Evolutionary conservation across 2,329 filamentous ascomycete genomes (phyloP).

Genomic region (Immersiporthe knoxdaviesiana): DNA sequence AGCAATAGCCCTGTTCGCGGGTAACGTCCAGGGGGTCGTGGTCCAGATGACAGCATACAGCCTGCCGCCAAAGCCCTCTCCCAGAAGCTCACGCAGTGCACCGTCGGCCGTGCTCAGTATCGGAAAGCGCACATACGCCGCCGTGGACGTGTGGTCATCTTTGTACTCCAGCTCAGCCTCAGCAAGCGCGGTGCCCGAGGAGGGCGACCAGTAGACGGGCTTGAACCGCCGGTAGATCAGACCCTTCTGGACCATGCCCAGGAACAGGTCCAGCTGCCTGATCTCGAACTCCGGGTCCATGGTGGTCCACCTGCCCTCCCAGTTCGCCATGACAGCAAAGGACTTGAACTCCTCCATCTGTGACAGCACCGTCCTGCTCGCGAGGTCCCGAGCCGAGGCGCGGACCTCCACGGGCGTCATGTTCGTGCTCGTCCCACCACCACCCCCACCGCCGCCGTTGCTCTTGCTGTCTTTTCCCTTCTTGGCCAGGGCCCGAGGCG

Average conservation of each 20-base stretch:
- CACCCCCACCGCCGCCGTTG: constrained; percentile 11
- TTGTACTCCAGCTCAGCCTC: constrained; percentile 86
- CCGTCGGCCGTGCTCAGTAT: constrained; percentile 55
- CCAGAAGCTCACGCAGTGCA: constrained; percentile 41
- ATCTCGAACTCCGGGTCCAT: constrained; percentile 79
- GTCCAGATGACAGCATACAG: constrained; percentile 95
- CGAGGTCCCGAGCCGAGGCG: constrained; percentile 65
- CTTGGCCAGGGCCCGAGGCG: constrained; percentile 35
- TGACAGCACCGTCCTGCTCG: constrained; percentile 67
- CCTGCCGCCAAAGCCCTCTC: constrained; percentile 45
- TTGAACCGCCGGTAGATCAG: constrained; percentile 79
- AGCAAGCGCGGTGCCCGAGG: constrained; percentile 76
- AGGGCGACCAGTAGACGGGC: constrained; percentile 86
- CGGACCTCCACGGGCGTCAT: constrained; percentile 64
- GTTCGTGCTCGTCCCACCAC: constrained; percentile 33
- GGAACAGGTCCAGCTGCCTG: constrained; percentile 74
- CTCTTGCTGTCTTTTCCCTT: constrained; percentile 30
- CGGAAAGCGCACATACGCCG: constrained; percentile 82
- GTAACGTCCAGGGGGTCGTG: constrained; percentile 96
- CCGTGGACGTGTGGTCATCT: constrained; percentile 70
- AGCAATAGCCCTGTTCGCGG: constrained; percentile 88
- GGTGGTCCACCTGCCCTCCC: constrained; percentile 76
- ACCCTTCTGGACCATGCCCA: constrained; percentile 71
- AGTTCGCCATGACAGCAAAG: constrained; percentile 81
- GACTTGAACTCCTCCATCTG: constrained; percentile 76